Conservation (phyloP, 1,284 basidiomycete genomes). For the Tylopilus sp. region DNA sequence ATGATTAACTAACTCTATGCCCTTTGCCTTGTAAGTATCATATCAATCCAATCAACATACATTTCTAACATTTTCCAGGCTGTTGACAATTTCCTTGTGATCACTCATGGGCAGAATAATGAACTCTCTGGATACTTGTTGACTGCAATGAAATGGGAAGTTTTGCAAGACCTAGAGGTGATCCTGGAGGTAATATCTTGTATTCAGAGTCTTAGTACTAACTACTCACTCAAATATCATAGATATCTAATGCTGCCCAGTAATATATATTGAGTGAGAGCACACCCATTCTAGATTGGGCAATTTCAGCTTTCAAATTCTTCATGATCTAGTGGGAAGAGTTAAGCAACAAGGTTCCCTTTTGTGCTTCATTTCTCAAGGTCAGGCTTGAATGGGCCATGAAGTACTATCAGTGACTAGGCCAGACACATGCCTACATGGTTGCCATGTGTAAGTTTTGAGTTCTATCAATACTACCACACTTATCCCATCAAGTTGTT, state of each 20-base stretch:
- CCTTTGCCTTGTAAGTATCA: background rate
- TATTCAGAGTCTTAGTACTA: background rate
- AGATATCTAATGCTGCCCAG: background rate
- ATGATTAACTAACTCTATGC: background rate
- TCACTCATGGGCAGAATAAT: too few relatives aligned
- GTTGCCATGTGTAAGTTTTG: conserved; percentile 1
- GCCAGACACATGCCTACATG: background rate
- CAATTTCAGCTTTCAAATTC: background rate
- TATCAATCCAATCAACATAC: background rate
- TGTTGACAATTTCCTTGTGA: background rate
- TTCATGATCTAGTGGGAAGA: background rate
- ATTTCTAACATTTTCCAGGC: background rate
- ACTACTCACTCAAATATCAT: background rate
- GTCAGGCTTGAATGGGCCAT: background rate
- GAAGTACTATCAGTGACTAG: background rate
- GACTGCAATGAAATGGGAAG: background rate
- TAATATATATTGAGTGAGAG: background rate
- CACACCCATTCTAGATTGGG: background rate
- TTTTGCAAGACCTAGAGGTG: background rate
- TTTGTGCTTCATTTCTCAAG: background rate
- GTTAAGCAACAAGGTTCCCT: background rate
- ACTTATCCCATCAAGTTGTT: background rate
- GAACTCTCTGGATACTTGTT: background rate
- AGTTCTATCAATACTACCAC: too few relatives aligned
- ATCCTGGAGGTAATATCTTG: background rate